Evolutionary conservation across 805 yeast species (phyloP), one percentile per base, ranked within the genome.

Genomic region (Ascoidea tarda): DNA sequence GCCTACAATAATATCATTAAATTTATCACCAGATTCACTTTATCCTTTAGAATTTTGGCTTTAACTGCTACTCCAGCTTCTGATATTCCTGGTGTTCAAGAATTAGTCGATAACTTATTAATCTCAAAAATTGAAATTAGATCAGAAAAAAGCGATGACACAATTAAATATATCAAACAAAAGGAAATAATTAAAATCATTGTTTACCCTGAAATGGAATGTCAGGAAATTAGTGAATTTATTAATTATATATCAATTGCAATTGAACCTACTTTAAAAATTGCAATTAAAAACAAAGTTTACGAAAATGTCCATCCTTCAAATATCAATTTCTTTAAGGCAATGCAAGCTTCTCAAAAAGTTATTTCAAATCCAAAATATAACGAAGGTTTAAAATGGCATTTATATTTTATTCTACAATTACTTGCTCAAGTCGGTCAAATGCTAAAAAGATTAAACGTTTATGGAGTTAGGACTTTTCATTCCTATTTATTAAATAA

Each of bases 11-110:
- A 85, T 53, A 90, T 91, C n/a, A 87, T 86, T 2, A 71, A 78
- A 56, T 81, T 78, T 59, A 64, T 86, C 10, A 74, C 75, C 33
- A 66, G 87, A 51, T 81, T 79, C 62, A 82, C 79, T 55, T 73
- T 78, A 1, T 78, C 87, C 1, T 84, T 81, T 58, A 71, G 99
- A 48, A 71, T 90, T 0, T 65, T 93, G 51, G 98, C 96, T 0
- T 70, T 93, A 56, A 89, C 98, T 0, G 99, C 99, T 1, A 93
- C 99, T 0, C 99, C 99, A 0, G 93, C 96, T 0, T 73, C 95
- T 0, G 84, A 84, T 54, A 76, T 87, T 1, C 95, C 86, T 54
- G 87, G 91, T 2, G 95, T 95, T 0, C 97, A 95, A 64, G 83
- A 79, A 49, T 84, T 93, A 32, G 81, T 93, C 0, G 75, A 78